Evolutionary conservation across 768 basidiomycete species (phyloP).

Genomic region (Boletellus ananas): DNA sequence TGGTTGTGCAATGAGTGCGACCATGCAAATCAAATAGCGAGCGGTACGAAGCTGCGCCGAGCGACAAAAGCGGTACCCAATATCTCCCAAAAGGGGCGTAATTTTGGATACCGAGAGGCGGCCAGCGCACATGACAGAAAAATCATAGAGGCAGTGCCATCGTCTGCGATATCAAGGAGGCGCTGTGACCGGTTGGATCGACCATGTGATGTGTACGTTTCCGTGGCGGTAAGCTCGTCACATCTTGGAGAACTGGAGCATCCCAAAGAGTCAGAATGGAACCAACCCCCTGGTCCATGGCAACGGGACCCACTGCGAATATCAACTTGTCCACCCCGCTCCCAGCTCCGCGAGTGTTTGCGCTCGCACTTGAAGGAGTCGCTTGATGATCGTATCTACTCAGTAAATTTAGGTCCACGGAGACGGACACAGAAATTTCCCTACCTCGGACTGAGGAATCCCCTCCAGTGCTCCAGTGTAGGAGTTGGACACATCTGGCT

Average conservation of each 20-base stretch:
- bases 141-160: constrained; percentile 53
- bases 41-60: constrained; percentile 9
- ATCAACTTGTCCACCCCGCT: constrained; percentile 41
- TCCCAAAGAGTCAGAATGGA: constrained; percentile 7
- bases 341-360: constrained; percentile 65
- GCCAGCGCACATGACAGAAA: constrained; percentile 14
- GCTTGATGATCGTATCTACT: constrained; percentile 37
- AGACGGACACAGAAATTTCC: constrained; percentile 10
- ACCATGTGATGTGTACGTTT: constrained; percentile 69
- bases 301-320: constrained; percentile 24
- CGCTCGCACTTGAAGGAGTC: constrained; percentile 40
- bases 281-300: constrained; percentile 7
- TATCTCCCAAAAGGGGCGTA: constrained; percentile 12
- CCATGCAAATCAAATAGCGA: constrained; percentile 16
- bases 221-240: constrained; percentile 49
- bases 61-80: constrained; percentile 10
- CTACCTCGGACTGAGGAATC: constrained; percentile 34
- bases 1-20: constrained; percentile 9
- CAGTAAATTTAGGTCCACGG: constrained; percentile 30
- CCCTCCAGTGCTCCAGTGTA: constrained; percentile 27
- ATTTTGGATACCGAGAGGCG: constrained; percentile 21
- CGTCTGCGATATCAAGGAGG: constrained; percentile 52
- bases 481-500: constrained; percentile 30
- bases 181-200: constrained; percentile 47
- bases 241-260: constrained; percentile 39